Conservation (phyloP, 2,329 filamentous ascomycete species). For the Aureobasidium mangrovei region DNA sequence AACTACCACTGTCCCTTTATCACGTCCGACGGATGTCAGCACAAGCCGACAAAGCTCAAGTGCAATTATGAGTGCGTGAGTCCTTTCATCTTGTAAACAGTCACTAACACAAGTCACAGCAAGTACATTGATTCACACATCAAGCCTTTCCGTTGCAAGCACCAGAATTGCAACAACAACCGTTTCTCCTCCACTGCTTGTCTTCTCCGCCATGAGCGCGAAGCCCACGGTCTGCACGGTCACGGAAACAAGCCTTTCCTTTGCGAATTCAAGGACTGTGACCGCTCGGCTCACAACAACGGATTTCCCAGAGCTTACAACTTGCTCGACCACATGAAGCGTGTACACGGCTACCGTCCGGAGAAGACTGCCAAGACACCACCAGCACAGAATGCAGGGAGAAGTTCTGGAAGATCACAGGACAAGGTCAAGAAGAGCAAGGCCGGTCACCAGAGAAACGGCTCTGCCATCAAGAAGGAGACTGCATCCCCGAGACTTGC, state of each 20-base stretch:
- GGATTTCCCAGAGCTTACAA: constrained; percentile 96
- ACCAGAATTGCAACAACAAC: constrained; percentile 69
- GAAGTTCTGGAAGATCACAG: not conserved
- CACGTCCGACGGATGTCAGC: constrained; percentile 64
- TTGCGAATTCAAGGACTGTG: constrained; percentile 80
- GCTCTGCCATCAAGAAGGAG: constrained; percentile 1
- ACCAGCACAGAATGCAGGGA: constrained; percentile 5
- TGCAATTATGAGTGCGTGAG: constrained; percentile 87
- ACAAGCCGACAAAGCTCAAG: constrained; percentile 92
- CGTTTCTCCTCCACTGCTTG: constrained; percentile 94
- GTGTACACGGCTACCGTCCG: constrained; percentile 60
- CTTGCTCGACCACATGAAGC: constrained; percentile 91
- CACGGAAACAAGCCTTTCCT: constrained; percentile 88
- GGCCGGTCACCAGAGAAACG: not conserved
- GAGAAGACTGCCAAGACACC: constrained; percentile 18
- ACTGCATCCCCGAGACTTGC: not conserved
- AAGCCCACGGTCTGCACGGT: constrained; percentile 91
- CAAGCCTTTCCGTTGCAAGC: constrained; percentile 93
- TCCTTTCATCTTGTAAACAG: not conserved
- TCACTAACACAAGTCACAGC: constrained; percentile 41
- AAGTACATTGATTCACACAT: constrained; percentile 96
- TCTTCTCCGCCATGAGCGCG: constrained; percentile 85
- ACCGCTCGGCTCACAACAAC: constrained; percentile 70
- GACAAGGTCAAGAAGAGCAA: constrained; percentile 13
- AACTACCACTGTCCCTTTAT: constrained; percentile 91